Percentiles rank a stretch among this genome's conserved stretches.
Evolutionary conservation across 2,329 filamentous ascomycete genomes (phyloP).

Genomic region (Lachnellula cervina): DNA sequence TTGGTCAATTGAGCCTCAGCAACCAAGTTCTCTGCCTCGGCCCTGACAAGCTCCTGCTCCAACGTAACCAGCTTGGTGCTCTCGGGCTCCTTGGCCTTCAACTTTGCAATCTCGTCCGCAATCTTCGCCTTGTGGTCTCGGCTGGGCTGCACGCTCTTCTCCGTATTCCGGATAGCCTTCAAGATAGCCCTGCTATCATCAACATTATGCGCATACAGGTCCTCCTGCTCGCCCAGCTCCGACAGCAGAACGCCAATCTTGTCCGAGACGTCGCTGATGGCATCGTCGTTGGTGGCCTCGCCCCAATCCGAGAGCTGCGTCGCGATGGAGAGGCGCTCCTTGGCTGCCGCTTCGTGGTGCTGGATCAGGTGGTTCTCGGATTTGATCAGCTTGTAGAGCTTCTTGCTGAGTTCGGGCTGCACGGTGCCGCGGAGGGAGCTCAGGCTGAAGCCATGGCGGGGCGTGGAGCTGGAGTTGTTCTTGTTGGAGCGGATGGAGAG

Average conservation of each 20-base stretch:
- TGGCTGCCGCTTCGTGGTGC: slow-evolving; percentile 77
- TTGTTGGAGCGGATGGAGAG: slow-evolving; percentile 64
- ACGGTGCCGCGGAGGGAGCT: slow-evolving; percentile 77
- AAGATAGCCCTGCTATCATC: slow-evolving; percentile 79
- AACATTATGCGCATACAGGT: slow-evolving; percentile 76
- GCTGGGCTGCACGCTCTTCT: slow-evolving; percentile 90
- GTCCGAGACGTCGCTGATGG: slow-evolving; percentile 84
- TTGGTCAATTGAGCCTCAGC: slow-evolving; percentile 96
- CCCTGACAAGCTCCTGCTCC: slow-evolving; percentile 93
- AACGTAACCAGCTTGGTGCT: slow-evolving; percentile 75
- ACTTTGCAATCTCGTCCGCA: slow-evolving; percentile 81
- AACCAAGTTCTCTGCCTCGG: slow-evolving; percentile 92
- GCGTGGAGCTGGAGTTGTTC: slow-evolving; percentile 29
- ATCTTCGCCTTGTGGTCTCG: slow-evolving; percentile 85
- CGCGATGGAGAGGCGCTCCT: slow-evolving; percentile 79
- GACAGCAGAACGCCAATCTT: slow-evolving; percentile 90
- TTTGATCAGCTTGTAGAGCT: slow-evolving; percentile 90
- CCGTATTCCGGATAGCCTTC: slow-evolving; percentile 92
- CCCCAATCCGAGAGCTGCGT: slow-evolving; percentile 95
- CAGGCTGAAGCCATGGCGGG: slow-evolving; percentile 74
- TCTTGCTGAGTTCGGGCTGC: slow-evolving; percentile 84
- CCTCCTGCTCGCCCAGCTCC: slow-evolving; percentile 92
- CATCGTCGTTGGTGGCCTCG: slow-evolving; percentile 82
- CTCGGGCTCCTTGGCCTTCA: slow-evolving; percentile 89
- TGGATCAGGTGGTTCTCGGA: slow-evolving; percentile 84